Evolutionary conservation across 2,329 filamentous ascomycete genomes (phyloP).

Genomic region (Stemphylium vesicarium): DNA sequence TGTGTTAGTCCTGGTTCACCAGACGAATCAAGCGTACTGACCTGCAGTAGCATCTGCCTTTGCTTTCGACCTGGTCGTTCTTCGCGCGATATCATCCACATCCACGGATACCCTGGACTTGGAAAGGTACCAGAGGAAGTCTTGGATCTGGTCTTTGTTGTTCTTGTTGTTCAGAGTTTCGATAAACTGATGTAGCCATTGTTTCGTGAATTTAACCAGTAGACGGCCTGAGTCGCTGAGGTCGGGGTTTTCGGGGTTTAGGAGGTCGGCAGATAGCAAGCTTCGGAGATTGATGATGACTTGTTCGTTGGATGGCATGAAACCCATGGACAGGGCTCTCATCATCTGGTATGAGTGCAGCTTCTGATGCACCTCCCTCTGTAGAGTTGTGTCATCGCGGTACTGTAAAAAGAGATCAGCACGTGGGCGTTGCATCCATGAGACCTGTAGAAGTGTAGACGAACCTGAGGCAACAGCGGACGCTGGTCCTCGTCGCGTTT

Average conservation of each 20-base stretch:
- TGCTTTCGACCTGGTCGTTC: slow-evolving; percentile 67
- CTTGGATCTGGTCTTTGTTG: slow-evolving; percentile 81
- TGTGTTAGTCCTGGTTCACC: slow-evolving; percentile 24
- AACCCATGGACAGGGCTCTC: slow-evolving; percentile 79
- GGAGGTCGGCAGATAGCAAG: slow-evolving; percentile 75
- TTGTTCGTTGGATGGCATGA: slow-evolving; percentile 92
- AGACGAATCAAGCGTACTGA: slow-evolving; percentile 45
- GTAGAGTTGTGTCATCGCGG: slow-evolving; percentile 76
- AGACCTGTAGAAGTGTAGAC: background rate
- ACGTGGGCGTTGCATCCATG: background rate
- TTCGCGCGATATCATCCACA: slow-evolving; percentile 65
- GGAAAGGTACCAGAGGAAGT: slow-evolving; percentile 84
- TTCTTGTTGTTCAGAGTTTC: slow-evolving; percentile 86
- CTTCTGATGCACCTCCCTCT: slow-evolving; percentile 79
- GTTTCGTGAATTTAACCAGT: slow-evolving; percentile 72
- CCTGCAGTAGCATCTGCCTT: slow-evolving; percentile 75
- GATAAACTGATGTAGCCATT: slow-evolving; percentile 80
- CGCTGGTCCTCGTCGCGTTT: slow-evolving; percentile 66
- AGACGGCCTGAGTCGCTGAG: slow-evolving; percentile 79
- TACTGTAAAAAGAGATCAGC: slow-evolving; percentile 54
- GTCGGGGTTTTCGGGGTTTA: slow-evolving; percentile 76
- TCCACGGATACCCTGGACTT: slow-evolving; percentile 76
- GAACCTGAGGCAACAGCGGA: slow-evolving; percentile 74
- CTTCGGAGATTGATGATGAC: slow-evolving; percentile 78
- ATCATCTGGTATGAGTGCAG: slow-evolving; percentile 93